Evolutionary conservation across 345 rosid species (phyloP).

Genomic region (Acer negundo): DNA sequence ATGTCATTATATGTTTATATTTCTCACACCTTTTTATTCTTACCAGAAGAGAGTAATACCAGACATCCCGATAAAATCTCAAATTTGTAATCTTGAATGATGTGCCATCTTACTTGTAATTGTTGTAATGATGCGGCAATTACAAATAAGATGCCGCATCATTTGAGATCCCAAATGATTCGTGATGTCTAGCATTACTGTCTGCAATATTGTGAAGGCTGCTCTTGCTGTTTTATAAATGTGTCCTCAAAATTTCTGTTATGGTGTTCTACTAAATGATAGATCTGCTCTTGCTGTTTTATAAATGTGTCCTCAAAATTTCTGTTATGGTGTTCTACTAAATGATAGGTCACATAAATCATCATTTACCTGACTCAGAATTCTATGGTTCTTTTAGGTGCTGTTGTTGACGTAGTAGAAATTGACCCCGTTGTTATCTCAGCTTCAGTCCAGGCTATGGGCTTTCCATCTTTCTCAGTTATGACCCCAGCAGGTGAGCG

Average conservation of each 20-base stretch:
- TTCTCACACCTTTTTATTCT: background rate
- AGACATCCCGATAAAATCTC: background rate
- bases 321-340: background rate
- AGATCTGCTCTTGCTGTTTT: conserved; percentile 1
- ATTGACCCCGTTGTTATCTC: conserved; percentile 86
- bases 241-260: background rate
- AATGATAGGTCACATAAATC: conserved; percentile 4
- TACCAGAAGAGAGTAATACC: background rate
- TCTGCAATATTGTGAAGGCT: background rate
- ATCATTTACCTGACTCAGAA: background rate
- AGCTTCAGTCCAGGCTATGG: conserved; percentile 74
- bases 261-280: conserved; percentile 1
- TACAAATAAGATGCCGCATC: background rate
- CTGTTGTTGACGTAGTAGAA: conserved; percentile 70
- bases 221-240: conserved; percentile 6
- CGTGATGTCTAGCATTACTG: background rate
- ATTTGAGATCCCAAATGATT: background rate
- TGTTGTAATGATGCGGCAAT: background rate
- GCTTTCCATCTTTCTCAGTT: conserved; percentile 80
- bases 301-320: background rate
- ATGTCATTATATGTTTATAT: background rate
- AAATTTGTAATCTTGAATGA: background rate
- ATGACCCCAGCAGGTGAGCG: conserved; percentile 50
- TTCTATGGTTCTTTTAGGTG: conserved; percentile 48
- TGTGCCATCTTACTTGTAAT: background rate